These are phyloP conservation scores for Ceratocystis harringtonii DNA, from an alignment of 2,329 filamentous ascomycete species.

Conservation along the genomic window DNA sequence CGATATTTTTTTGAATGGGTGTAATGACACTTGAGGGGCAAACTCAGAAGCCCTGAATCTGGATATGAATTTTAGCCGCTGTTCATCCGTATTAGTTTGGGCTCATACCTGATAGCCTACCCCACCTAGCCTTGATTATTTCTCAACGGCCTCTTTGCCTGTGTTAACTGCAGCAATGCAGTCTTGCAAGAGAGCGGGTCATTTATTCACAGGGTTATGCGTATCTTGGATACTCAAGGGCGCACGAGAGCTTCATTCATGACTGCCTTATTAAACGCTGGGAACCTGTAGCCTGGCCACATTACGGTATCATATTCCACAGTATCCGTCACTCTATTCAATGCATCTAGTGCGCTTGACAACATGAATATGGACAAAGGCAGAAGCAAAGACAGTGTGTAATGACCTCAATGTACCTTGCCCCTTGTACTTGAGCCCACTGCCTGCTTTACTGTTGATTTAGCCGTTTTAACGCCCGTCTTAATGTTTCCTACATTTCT, in stretches of 20 bases:
- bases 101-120: background rate
- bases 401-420: background rate
- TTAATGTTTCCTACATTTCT: constrained; percentile 1
- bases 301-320: background rate
- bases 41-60: background rate
- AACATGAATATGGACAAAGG: background rate
- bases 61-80: background rate
- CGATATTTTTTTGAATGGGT: background rate
- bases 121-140: background rate
- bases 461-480: background rate
- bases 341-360: background rate
- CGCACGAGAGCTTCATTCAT: background rate
- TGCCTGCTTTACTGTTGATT: background rate
- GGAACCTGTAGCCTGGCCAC: background rate
- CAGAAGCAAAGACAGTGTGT: background rate
- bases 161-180: background rate
- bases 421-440: background rate
- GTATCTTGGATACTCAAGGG: background rate
- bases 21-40: background rate
- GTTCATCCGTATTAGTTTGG: background rate
- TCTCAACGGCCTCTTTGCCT: background rate
- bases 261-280: background rate
- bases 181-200: background rate
- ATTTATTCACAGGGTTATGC: background rate
- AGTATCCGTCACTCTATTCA: background rate